Percentiles rank a stretch among this genome's conserved stretches.
These are phyloP conservation scores for Diaporthe nobilis DNA, from an alignment of 2,329 filamentous ascomycete genomes.

Conservation along the genomic window DNA sequence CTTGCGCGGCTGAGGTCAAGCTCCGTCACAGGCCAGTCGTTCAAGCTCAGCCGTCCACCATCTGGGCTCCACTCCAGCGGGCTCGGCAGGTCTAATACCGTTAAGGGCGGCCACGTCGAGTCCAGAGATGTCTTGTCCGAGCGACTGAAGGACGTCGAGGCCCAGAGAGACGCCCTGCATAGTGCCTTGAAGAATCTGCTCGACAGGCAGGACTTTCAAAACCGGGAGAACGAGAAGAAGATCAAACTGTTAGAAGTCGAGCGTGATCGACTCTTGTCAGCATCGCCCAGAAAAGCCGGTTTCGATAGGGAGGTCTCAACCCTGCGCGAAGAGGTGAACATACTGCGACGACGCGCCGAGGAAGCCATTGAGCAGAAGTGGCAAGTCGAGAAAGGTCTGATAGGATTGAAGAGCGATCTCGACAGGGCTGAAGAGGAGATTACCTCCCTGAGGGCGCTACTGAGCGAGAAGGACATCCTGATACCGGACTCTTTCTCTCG, in stretches of 20 bases:
- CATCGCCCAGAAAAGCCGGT: constrained; percentile 79
- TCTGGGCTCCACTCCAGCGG: constrained; percentile 45
- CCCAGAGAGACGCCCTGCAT: constrained; percentile 93
- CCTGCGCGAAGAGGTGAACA: constrained; percentile 86
- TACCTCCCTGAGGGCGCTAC: constrained; percentile 80
- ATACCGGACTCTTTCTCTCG: constrained; percentile 73
- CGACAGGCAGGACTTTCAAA: constrained; percentile 87
- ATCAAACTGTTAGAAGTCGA: constrained; percentile 83
- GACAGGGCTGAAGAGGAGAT: constrained; percentile 97
- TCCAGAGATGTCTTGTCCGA: constrained; percentile 81
- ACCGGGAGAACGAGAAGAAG: constrained; percentile 85
- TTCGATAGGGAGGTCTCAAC: constrained; percentile 88
- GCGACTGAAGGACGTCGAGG: constrained; percentile 90
- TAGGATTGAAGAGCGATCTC: constrained; percentile 94
- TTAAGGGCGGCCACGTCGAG: constrained; percentile 66
- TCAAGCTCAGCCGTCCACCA: constrained; percentile 51
- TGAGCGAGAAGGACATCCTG: constrained; percentile 86
- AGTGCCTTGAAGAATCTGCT: constrained; percentile 87
- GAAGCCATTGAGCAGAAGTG: constrained; percentile 96
- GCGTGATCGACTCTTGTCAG: constrained; percentile 78
- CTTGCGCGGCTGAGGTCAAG: constrained; percentile 57
- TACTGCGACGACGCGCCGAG: constrained; percentile 87
- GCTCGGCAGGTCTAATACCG: constrained; percentile 68
- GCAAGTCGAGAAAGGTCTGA: constrained; percentile 92
- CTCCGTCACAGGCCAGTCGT: constrained; percentile 53